Evolutionary conservation across 2,329 filamentous ascomycete genomes (phyloP).

Genomic region (Aspergillus ochraceus): DNA sequence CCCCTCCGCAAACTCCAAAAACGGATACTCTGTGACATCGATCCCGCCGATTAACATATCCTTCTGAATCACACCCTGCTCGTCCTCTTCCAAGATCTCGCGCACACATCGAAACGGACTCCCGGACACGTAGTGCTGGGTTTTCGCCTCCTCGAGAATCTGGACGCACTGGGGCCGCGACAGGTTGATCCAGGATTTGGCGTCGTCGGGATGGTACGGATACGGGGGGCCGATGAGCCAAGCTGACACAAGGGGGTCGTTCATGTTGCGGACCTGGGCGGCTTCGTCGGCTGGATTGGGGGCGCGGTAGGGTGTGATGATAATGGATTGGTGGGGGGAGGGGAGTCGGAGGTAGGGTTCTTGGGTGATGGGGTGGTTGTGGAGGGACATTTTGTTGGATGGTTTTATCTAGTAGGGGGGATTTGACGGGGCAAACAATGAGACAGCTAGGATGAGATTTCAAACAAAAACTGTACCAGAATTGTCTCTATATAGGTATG

Average conservation of each 20-base stretch:
- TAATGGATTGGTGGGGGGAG: not conserved
- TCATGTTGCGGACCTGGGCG: not conserved
- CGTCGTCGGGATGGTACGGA: not conserved
- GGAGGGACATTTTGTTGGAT: not conserved
- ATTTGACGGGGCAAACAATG: too few species aligned
- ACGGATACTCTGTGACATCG: not conserved
- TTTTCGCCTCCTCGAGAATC: not conserved
- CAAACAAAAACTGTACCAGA: too few species aligned
- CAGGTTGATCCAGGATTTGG: not conserved
- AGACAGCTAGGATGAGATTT: too few species aligned
- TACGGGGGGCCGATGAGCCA: not conserved
- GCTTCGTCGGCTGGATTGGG: not conserved
- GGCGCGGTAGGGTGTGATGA: not conserved
- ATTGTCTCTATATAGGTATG: too few species aligned
- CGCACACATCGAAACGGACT: not conserved
- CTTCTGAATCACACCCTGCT: not conserved
- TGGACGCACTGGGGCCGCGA: not conserved
- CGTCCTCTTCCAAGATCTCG: not conserved
- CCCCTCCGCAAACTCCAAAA: not conserved
- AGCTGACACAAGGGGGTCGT: not conserved
- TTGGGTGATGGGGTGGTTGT: not conserved
- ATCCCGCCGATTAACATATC: not conserved
- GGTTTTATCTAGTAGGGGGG: too few species aligned
- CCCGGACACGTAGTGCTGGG: not conserved
- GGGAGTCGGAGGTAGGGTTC: not conserved